A percentile compares a stretch with the other conserved stretches of the same genome.
Conservation (phyloP, 371 early-diverging fungal genomes). For the Cokeromyces recurvatus region DNA sequence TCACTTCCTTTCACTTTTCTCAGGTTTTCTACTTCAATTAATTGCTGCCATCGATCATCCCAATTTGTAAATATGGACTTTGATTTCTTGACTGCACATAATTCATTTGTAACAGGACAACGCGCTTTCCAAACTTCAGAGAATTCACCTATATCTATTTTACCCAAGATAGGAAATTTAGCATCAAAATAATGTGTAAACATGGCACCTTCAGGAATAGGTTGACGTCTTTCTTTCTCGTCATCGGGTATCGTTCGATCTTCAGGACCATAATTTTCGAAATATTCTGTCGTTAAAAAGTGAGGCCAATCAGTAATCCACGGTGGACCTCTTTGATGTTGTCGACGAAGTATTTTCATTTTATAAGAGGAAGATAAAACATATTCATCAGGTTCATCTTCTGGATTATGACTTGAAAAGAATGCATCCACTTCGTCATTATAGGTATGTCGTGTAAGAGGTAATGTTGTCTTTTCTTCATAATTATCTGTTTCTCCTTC, state of each 20-base stretch:
- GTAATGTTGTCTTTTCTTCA: constrained; percentile 17
- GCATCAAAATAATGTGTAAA: constrained; percentile 25
- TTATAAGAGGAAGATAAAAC: no score
- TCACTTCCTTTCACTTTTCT: constrained; percentile 55
- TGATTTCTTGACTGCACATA: constrained; percentile 79
- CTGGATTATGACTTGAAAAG: constrained; percentile 16
- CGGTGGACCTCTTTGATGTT: constrained; percentile 1
- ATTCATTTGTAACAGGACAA: constrained; percentile 46
- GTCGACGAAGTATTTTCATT: no score
- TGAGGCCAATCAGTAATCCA: constrained; percentile 25
- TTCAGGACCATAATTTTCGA: constrained; percentile 14
- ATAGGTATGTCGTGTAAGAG: constrained; percentile 3
- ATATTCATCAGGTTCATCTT: constrained; percentile 18
- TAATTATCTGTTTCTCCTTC: constrained; percentile 7
- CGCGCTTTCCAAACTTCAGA: constrained; percentile 73
- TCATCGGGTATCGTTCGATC: constrained; percentile 5
- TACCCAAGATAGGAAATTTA: constrained; percentile 18
- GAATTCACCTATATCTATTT: constrained; percentile 75
- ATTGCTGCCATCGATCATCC: constrained; percentile 64
- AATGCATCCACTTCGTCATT: constrained; percentile 31
- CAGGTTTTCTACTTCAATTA: constrained; percentile 81
- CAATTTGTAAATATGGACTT: constrained; percentile 64
- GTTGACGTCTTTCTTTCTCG: not conserved
- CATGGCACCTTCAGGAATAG: no score
- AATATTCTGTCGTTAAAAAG: constrained; percentile 32